Evolutionary conservation across 2,329 filamentous ascomycete species (phyloP), one percentile per base, ranked within the genome.

Genomic region (Didymella pinodella): DNA sequence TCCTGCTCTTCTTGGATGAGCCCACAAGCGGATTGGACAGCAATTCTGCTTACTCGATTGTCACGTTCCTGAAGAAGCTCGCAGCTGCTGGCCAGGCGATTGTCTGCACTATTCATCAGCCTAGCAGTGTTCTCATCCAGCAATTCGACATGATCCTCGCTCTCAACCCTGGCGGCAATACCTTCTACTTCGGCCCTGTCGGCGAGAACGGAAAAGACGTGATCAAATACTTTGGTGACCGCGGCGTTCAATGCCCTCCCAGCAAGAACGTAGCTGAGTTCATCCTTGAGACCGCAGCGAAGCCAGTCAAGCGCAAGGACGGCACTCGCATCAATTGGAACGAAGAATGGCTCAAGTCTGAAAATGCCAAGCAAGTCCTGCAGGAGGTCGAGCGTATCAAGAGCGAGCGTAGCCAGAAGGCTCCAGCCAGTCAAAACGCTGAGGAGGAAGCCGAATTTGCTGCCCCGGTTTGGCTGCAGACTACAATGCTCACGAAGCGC

Each of bases 71-170:
- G 54, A 87, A 86, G 78, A 91, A 91, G 71, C 81, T 91, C 3
- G 82, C 86, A 5, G 79, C 82, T 7, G 86, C 87, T 12, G 89
- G 88, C 1, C 88, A 91, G 69, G 88, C 88, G 7, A 90, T 92
- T 62, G 80, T 92, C 51, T 91, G 89, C 75, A 91, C 89, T 0
- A 91, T 91, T 53, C 89, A 91, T 69, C 89, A 91, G 69, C 89
- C 89, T 4, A 89, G 86, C 2, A 88, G 86, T 1, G 83, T 89
- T 59, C 80, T 91, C 2, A 87, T 91, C 56, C 84, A 90, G 68
- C 84, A 91, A 69, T 92, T 92, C 75, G 89, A 91, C 72, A 89
- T 89, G 84, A 86, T 91, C 18, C 81, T 92, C 1, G 86, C 87
- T 2, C 80, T 91, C 31, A 89, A 89, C 66, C 87, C 84, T 0